Base-by-base conservation (phyloP, 2,329 filamentous ascomycete genomes). In the Fusarium chaquense region DNA sequence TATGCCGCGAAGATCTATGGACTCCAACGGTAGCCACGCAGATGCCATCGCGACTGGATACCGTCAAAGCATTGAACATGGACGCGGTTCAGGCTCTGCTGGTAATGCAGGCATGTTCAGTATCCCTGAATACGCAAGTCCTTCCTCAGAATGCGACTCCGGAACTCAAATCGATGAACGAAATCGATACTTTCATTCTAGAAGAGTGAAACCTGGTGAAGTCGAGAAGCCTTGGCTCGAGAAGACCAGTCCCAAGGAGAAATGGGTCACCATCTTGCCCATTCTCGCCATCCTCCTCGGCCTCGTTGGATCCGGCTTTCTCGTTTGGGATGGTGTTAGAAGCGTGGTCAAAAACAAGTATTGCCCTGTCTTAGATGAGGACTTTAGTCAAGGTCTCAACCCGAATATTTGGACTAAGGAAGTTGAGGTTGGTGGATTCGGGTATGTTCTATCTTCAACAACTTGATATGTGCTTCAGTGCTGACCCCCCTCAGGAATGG, bases 191-290 rank as follows among this genome's bases (percentile, higher is more conserved):
- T 95, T 94, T 76, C 90, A 90, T 78, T 94, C 91, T 20, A 85
- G 91, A 62, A 83, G 91, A 65, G 86, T 95, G 35, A 87, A 85
- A 76, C 93, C 93, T 77, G 91, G 88, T 43, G 87, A 92, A 50
- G 79, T 93, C 5, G 90, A 93, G 77, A 91, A 92, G 81, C 91
- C 93, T 15, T 96, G 93, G 93, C 80, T 91, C 40, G 80, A 86
- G n/a, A 90, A 89, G 76, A 89, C 84, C 60, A 90, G 94, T 70
- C 90, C 91, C 15, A 91, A 89, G 78, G 91, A 95, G 84, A 96
- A 93, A 82, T 96, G 93, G 93, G 89, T 93, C 11, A 94, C 90
- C 4, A 93, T 95, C 67, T 86, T 97, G 60, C 93, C 93, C 4
- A 76, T 94, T 43, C 77, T 93, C 26, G 93, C 92, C 47, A 87